These are phyloP conservation scores for Colletotrichum paranaense DNA, from an alignment of 2,329 filamentous ascomycete species.

Conservation along the genomic window DNA sequence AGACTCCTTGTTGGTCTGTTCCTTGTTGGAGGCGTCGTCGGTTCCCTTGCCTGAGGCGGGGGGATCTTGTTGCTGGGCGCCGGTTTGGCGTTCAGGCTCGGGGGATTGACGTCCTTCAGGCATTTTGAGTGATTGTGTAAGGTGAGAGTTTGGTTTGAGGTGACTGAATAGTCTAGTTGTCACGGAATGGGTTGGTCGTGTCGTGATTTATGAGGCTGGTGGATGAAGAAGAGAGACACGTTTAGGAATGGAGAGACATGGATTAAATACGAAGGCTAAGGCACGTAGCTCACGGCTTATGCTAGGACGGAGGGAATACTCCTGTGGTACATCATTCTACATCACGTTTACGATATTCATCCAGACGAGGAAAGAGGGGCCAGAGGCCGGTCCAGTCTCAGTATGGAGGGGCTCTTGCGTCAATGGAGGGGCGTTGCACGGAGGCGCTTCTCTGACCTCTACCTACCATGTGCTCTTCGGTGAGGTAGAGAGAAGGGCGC, in stretches of 20 bases:
- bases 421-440: constrained; percentile 6
- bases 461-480: background rate
- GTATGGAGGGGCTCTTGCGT: constrained; percentile 28
- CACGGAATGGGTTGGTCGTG: too few species aligned
- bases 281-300: background rate
- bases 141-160: background rate
- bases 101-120: constrained; percentile 84
- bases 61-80: constrained; percentile 70
- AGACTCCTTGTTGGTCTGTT: constrained; percentile 62
- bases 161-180: too few species aligned
- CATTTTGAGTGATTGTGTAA: constrained; percentile 60
- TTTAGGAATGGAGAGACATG: background rate
- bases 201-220: background rate
- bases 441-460: background rate
- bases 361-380: background rate
- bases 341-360: background rate
- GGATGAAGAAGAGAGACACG: background rate
- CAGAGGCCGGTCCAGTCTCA: constrained; percentile 9
- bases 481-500: background rate
- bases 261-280: constrained; percentile 18
- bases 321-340: background rate
- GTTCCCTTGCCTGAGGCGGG: constrained; percentile 69
- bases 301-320: background rate
- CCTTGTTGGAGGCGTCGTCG: constrained; percentile 65
- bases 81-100: constrained; percentile 74